These are phyloP conservation scores for Kurtzmaniella quercitrusa DNA, from an alignment of 1,139 yeast species.

Conservation along the genomic window DNA sequence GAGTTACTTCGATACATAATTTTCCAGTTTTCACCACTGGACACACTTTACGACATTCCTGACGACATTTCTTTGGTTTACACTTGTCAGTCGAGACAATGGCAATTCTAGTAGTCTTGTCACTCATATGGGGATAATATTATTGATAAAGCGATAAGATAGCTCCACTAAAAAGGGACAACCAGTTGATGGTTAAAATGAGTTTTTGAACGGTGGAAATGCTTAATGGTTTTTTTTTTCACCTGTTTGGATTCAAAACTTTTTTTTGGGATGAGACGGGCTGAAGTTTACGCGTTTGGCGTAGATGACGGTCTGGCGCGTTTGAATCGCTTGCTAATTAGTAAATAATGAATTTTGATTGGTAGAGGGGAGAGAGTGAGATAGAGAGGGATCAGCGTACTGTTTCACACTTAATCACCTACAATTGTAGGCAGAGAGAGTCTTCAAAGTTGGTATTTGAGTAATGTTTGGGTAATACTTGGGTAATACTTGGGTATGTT, in stretches of 20 bases:
- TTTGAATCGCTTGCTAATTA: neutral
- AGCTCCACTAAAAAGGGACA: neutral
- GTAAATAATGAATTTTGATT: neutral
- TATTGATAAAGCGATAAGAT: neutral
- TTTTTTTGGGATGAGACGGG: neutral
- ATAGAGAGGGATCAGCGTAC: no score
- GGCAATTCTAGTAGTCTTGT: conserved; percentile 81
- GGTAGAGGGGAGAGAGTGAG: neutral
- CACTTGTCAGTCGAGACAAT: conserved; percentile 91
- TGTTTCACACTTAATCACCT: no score
- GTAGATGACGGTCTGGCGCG: neutral
- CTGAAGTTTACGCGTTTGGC: neutral
- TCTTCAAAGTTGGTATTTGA: no score
- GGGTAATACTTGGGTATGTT: no score
- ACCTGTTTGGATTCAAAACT: neutral
- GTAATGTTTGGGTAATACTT: no score
- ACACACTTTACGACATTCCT: conserved; percentile 94
- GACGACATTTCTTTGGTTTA: conserved; percentile 97
- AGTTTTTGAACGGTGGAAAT: neutral
- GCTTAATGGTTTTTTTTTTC: neutral
- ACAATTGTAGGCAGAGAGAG: no score
- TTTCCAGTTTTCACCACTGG: conserved; percentile 98
- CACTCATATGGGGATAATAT: conserved; percentile 37
- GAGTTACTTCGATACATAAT: conserved; percentile 93
- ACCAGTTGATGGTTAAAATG: neutral